Base-by-base conservation (phyloP, 345 rosid genomes). In the Kandelia obovata region DNA sequence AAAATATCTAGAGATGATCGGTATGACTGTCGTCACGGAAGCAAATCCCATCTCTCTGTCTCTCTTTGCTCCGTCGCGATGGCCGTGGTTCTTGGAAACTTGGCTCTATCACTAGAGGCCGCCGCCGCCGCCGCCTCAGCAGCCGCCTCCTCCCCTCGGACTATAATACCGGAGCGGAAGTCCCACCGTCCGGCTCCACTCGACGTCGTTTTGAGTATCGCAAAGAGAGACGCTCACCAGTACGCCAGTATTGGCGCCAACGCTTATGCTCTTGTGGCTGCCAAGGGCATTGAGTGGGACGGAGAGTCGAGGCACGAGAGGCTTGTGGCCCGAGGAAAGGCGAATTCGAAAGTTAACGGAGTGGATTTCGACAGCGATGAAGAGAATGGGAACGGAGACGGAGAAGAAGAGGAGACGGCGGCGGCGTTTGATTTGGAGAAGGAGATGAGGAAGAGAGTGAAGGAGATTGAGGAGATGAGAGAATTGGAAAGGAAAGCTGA, bases 401-500 rank as follows among this genome's bases (percentile, higher is more conserved):
- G 76, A 59, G 74, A 28, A 28, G 3, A 61, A 9, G 89, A 70
- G 0, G 91, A 78, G 6, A 88, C 83, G 27, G 84, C 78, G 60
- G 73, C 71, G 74, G 46, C 58, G 65, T 72, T 73, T 55, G 85
- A 85, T 78, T 87, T 87, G 82, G 92, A 88, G 87, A 82, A 79
- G 83, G 95, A 87, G 79, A 88, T 88, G 91, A 88, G 85, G 78
- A 87, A 69, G 73, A 83, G 92, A 75, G 75, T 77, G 53, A 88
- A 88, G 81, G 97, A 91, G 77, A 72, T 85, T 34, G 92, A 94
- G 68, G 97, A 88, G 75, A 88, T 83, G 96, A 82, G 74, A 71
- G 97, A 91, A 78, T 79, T 94, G 56, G 97, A 87, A 86, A 84
- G 73, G 83, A 88, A 87, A 77, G 98, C 97, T 2, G 98, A 88